Percentiles rank a stretch among this genome's conserved stretches.
phyloP scores from a whole-genome alignment of 2,329 filamentous ascomycete species.

The Trichophyton rubrum region DNA sequence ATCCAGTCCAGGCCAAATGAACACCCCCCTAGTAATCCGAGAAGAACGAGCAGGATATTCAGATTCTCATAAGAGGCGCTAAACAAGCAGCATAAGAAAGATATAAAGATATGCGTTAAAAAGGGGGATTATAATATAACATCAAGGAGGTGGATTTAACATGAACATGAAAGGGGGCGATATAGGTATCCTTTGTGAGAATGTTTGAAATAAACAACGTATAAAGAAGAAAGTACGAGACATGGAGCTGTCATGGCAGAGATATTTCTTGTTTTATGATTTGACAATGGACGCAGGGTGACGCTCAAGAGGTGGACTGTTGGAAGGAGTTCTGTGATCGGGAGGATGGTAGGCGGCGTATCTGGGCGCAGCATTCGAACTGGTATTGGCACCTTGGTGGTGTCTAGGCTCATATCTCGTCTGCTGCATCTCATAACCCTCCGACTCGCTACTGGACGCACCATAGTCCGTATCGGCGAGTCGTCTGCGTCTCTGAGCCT shows the following conservation, averaged over 20 bases:
- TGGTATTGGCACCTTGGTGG: conserved; percentile 4
- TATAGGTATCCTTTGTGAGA: neutral
- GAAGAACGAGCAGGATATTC: neutral
- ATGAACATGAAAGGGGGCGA: neutral
- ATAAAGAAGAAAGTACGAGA: neutral
- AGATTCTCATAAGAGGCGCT: neutral
- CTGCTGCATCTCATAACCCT: conserved; percentile 12
- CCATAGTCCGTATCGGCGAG: conserved; percentile 5
- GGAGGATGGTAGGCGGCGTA: conserved; percentile 6
- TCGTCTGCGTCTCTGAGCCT: conserved; percentile 1
- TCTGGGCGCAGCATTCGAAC: conserved; percentile 3
- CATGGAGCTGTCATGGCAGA: neutral
- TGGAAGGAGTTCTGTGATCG: neutral
- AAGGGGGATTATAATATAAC: neutral
- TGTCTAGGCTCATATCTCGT: conserved; percentile 6
- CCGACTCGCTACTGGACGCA: conserved; percentile 10
- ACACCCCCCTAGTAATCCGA: no score
- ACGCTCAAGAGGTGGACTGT: conserved; percentile 4
- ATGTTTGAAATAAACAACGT: neutral
- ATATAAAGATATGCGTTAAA: neutral
- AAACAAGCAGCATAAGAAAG: neutral
- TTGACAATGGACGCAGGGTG: neutral
- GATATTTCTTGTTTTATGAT: neutral
- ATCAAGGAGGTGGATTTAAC: neutral
- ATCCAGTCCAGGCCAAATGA: neutral